Conservation (phyloP, 495 filamentous ascomycete genomes). For the Podospora fimiseda region DNA sequence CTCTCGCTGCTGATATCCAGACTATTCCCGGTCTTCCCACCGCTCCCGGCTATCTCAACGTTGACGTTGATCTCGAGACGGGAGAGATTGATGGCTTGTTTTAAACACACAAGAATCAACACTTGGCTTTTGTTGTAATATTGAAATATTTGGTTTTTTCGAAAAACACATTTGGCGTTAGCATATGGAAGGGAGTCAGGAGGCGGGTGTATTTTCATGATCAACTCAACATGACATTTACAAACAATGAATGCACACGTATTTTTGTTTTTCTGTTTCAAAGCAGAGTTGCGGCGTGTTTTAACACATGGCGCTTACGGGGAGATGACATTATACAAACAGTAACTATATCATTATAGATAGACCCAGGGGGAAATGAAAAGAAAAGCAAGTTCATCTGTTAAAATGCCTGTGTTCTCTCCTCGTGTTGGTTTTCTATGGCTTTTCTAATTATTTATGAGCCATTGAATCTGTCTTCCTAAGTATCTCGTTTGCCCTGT, state of each 20-base stretch:
- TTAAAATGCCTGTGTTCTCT: too few relatives aligned
- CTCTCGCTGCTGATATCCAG: constrained; percentile 93
- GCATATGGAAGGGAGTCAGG: neutral
- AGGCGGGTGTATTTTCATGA: constrained; percentile 7
- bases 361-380: neutral
- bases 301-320: constrained; percentile 26
- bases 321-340: neutral
- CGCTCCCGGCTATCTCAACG: constrained; percentile 91
- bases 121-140: neutral
- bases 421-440: too few relatives aligned
- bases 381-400: too few relatives aligned
- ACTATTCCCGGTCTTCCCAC: constrained; percentile 96
- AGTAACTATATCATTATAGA: neutral
- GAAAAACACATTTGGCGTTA: neutral
- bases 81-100: constrained; percentile 96
- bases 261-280: neutral
- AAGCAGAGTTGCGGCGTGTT: constrained; percentile 14
- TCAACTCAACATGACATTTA: constrained; percentile 21
- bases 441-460: too few relatives aligned
- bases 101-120: constrained; percentile 36
- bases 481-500: too few relatives aligned
- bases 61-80: constrained; percentile 87
- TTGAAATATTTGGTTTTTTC: constrained; percentile 3
- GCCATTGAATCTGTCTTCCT: too few relatives aligned
- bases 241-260: neutral